Conservation (phyloP, 305 asterid genomes). For the Solanum aculeatissimum region DNA sequence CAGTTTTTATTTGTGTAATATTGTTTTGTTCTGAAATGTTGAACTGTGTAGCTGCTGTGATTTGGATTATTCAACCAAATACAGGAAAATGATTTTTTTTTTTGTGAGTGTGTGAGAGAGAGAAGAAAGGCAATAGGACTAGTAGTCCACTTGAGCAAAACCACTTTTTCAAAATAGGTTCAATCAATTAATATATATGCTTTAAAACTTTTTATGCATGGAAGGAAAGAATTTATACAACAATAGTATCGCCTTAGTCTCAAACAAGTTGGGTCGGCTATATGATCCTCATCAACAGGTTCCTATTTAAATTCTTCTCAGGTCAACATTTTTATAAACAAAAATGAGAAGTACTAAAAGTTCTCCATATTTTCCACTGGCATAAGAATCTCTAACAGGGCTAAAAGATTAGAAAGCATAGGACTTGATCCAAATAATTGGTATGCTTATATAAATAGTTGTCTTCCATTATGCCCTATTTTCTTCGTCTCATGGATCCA, state of each 20-base stretch:
- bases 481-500: no score
- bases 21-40: not conserved
- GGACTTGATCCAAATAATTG: not conserved
- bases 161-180: not conserved
- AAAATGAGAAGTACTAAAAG: not conserved
- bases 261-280: not conserved
- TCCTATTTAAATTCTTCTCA: not conserved
- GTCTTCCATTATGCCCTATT: no score
- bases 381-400: not conserved
- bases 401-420: not conserved
- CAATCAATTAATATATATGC: not conserved
- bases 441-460: no score
- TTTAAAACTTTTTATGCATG: not conserved
- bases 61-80: not conserved
- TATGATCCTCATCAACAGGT: not conserved
- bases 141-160: not conserved
- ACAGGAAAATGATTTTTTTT: not conserved
- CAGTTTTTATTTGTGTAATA: not conserved
- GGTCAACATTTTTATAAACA: not conserved
- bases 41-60: not conserved
- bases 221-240: not conserved
- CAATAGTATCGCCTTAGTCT: not conserved
- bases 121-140: not conserved
- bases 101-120: not conserved
- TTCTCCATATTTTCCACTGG: not conserved